Evolutionary conservation across 306 rosid genomes (phyloP), one percentile per base, ranked within the genome.

Genomic region (Abrus precatorius): DNA sequence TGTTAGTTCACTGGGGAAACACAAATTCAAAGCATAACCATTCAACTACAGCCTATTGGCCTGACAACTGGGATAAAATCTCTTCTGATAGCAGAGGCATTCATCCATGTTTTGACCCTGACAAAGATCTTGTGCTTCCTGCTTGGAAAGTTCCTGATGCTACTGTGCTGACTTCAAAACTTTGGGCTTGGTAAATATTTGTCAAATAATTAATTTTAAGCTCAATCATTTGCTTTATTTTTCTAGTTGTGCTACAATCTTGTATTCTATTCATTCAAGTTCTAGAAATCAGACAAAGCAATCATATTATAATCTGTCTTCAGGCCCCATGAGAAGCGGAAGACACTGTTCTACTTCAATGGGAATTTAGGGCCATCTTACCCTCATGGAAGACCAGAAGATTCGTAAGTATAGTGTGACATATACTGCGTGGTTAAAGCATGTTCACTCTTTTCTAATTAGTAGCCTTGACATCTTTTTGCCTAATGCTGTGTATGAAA

Each of bases 1-100:
- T 95, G 99, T 80, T 95, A 87, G 98, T 91, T 75, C 99, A 95
- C 83, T 95, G 99, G 99, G 99, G 99, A 80, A 95, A 95, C 86
- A 93, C 98, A 69, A 95, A 95, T 72, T 63, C 93, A 12, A 95
- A 95, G 85, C 96, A 95, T 41, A 91, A 91, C 76, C 90, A 89
- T 82, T 95, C 99, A 84, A 95, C 99, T 28, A 95, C 99, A 72
- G 98, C 99, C 38, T 95, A 93, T 81, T 85, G 98, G 98, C 93
- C 88, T 32, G 99, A 95, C 81, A 87, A 87, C 79, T 95, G 99
- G 99, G 95, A 95, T 82, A 48, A 43, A 0, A 90, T 95, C 83
- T 70, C 97, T 69, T 79, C 97, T 30, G 41, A 80, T 69, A 86
- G 54, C 83, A 89, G 97, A 83, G 99, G 99, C 72, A 80, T 74